Evolutionary conservation across 805 yeast genomes (phyloP).

Genomic region (Dipodascus albidus): DNA sequence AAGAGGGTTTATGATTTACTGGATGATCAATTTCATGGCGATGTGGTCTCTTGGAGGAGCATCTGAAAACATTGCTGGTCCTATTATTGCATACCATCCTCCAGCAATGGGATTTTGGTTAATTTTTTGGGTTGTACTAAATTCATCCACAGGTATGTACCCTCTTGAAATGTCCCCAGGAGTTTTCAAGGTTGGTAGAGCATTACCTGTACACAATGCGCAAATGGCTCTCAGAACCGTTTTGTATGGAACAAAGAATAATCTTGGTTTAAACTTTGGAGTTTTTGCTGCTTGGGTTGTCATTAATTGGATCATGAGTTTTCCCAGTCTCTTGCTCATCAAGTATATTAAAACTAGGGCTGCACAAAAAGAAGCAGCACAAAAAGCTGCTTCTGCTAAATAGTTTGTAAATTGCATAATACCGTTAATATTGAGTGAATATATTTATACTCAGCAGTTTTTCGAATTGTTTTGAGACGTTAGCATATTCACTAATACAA

Average conservation of each 20-base stretch:
- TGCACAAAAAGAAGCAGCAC: not conserved
- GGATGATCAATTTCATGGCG: conserved; percentile 58
- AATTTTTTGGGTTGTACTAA: conserved; percentile 54
- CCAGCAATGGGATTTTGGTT: conserved; percentile 64
- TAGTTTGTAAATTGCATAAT: too few species aligned
- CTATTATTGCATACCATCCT: conserved; percentile 43
- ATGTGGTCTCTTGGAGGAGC: conserved; percentile 72
- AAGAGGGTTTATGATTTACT: conserved; percentile 61
- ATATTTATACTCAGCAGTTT: too few species aligned
- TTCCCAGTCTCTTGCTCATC: conserved; percentile 2
- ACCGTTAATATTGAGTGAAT: too few species aligned
- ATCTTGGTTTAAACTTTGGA: conserved; percentile 50
- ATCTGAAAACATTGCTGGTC: conserved; percentile 50
- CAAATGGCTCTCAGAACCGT: conserved; percentile 50
- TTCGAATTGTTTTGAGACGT: too few species aligned
- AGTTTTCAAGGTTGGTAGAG: conserved; percentile 57
- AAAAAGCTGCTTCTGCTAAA: not conserved
- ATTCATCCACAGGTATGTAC: conserved; percentile 57
- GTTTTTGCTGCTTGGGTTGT: conserved; percentile 51
- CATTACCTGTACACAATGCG: conserved; percentile 57
- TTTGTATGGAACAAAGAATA: conserved; percentile 43
- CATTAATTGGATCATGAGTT: conserved; percentile 23
- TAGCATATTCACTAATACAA: too few species aligned
- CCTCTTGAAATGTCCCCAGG: conserved; percentile 47
- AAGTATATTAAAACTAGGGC: not conserved